phyloP scores from a whole-genome alignment of 2,329 filamentous ascomycete genomes.

The Claviceps capensis region DNA sequence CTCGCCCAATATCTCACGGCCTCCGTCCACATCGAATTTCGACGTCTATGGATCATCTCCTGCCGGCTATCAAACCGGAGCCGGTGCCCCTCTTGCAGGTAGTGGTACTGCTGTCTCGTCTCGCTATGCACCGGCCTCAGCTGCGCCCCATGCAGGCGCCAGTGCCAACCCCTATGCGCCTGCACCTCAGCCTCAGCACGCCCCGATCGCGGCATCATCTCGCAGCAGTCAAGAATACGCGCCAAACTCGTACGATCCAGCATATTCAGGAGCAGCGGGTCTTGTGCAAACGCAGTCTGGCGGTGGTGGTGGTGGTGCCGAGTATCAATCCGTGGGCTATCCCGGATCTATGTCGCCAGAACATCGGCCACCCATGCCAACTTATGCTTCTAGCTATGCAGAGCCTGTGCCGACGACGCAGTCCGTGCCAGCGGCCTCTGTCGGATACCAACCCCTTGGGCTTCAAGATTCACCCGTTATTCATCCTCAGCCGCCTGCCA shows the following conservation, averaged over 20 bases:
- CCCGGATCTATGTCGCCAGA: constrained; percentile 4
- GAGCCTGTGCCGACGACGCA: neutral
- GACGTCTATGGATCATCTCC: constrained; percentile 53
- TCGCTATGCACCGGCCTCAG: constrained; percentile 21
- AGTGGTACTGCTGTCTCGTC: constrained; percentile 21
- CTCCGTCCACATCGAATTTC: constrained; percentile 55
- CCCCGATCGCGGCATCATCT: neutral
- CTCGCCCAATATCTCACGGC: constrained; percentile 60
- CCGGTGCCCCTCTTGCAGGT: constrained; percentile 20
- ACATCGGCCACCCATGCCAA: constrained; percentile 14
- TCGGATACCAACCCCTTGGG: constrained; percentile 17
- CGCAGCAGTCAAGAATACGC: constrained; percentile 3
- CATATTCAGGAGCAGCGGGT: constrained; percentile 10
- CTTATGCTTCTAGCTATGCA: neutral
- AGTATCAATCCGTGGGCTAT: constrained; percentile 9
- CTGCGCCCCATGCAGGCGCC: constrained; percentile 6
- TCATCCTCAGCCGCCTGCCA: constrained; percentile 5
- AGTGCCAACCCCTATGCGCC: constrained; percentile 19
- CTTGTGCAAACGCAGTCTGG: constrained; percentile 6
- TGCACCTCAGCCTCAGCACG: constrained; percentile 21
- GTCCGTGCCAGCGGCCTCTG: constrained; percentile 2
- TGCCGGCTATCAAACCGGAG: constrained; percentile 13
- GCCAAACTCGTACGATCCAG: constrained; percentile 24
- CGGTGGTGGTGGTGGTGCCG: neutral
- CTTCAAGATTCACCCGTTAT: constrained; percentile 14